Base-by-base conservation (phyloP, 75 land plant genomes). In the Pinus tabuliformis region DNA sequence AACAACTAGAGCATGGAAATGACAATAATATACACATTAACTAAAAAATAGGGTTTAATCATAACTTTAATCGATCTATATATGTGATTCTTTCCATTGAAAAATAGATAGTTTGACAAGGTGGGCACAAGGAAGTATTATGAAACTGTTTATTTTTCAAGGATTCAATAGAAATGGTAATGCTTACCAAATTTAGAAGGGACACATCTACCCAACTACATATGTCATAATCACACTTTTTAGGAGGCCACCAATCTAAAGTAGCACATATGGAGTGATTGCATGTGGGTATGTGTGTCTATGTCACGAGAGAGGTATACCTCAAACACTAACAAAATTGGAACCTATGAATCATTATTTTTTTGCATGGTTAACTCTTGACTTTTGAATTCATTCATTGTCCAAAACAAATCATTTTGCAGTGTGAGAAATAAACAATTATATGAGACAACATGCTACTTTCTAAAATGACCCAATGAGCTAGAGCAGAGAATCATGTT, bases 181-280 rank as follows among this genome's bases (percentile, higher is more conserved):
- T 72, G 20, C 57, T 39, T 83, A 90, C 92, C 78, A 90, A 78
- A 77, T 85, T 90, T 37, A 85, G 77, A 28, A 90, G 58, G 57
- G 91, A 86, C 33, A 85, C 9, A 11, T 75, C 5, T 1, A 72
- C 63, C 85, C 87, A 86, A 58, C 86, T 85, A 77, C 87, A 86
- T 57, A 17, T 36, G 5, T 74, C 82, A 60, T 86, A 86, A 78
- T 86, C 81, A 57, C 90, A 90, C 60, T 90, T 88, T 30, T 79
- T 61, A 52, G 64, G 49, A 42, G 92, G 90, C 92, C n/a, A n/a
- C n/a, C n/a, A n/a, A n/a, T n/a, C n/a, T n/a, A n/a, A n/a, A n/a
- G n/a, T n/a, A n/a, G n/a, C 92, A 90, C 88, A n/a, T n/a, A n/a
- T 17, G 21, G 45, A 15, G 33, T 16, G 66, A 37, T 28, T 63